A percentile compares a stretch with the other conserved stretches of the same genome.
Evolutionary conservation across 148 eudicot species (phyloP).

Genomic region (Pouteria glomerata): DNA sequence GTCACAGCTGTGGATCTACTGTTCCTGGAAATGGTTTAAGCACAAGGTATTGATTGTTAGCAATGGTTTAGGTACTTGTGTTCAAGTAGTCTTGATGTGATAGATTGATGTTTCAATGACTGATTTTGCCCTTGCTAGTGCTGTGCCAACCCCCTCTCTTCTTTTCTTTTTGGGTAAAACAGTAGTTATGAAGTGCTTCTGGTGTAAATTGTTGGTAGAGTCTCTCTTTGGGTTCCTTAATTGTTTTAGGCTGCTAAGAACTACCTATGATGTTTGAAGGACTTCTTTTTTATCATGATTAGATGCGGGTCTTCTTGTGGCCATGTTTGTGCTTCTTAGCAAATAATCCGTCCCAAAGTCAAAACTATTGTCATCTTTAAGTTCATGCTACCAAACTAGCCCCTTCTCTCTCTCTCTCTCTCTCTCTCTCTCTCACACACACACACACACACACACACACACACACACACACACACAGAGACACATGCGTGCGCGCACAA

Average conservation of each 20-base stretch:
- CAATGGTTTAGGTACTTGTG: not conserved
- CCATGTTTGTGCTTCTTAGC: too few species aligned
- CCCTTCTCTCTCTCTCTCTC: too few species aligned
- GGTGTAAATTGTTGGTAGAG: not conserved
- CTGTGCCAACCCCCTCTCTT: too few species aligned
- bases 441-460: too few species aligned
- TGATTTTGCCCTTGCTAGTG: too few species aligned
- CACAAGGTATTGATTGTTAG: constrained; percentile 46
- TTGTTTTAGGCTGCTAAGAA: not conserved
- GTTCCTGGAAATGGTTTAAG: constrained; percentile 97
- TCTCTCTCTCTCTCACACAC: too few species aligned
- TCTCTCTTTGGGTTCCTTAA: not conserved
- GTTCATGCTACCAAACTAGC: too few species aligned
- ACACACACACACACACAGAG: too few species aligned
- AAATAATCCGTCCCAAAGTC: too few species aligned
- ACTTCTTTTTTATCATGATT: not conserved
- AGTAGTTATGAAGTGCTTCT: not conserved
- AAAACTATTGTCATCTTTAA: too few species aligned
- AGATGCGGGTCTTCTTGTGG: not conserved
- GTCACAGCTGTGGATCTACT: constrained; percentile 89
- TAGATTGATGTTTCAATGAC: not conserved
- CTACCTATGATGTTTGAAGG: not conserved
- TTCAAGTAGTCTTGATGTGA: not conserved
- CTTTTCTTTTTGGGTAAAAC: not conserved
- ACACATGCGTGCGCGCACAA: too few species aligned